Evolutionary conservation across 805 yeast species (phyloP), one percentile per base, ranked within the genome.

Genomic region (Lipomyces oligophaga): DNA sequence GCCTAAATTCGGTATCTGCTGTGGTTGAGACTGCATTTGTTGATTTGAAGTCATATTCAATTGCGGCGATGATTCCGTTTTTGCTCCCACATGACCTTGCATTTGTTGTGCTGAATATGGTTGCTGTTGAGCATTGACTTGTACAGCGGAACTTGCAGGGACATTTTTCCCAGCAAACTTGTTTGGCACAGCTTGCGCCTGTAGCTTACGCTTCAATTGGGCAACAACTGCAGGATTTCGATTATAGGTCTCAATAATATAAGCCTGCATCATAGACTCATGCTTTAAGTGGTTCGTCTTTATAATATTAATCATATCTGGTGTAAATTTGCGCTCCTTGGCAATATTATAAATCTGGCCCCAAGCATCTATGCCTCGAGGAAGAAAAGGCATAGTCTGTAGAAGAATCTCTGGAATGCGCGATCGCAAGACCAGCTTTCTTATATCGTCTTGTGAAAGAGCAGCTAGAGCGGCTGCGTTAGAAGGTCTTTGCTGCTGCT

Each of bases 321-420:
- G 74, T 1, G 84, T 78, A 32, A 85, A 66, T 49, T 77, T 70
- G 49, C 78, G 79, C 53, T 76, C 74, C 54, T 78, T 76, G 35
- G 79, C 65, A 56, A 80, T 74, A 34, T 80, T 82, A 63, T 80
- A 78, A 24, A 86, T 78, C 61, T 80, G 85, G 19, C 79, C 77
- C 96, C 96, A 88, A 5, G 94, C 85, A 56, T 76, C 81, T 24
- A 81, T 81, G 40, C 80, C 82, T 11, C 81, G 81, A 0, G 96
- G 96, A 27, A 86, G 69, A 38, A 77, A 81, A 7, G 95, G 94
- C 38, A 86, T 75, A 58, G 77, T 77, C 43, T 75, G 71, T 18
- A 86, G 66, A 21, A 86, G 63, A 2, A 78, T 76, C 13, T 76
- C 76, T 0, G 95, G 95, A 41, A 88, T 85, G 2, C 85, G 87